Percentiles rank a stretch among this genome's conserved stretches.
phyloP scores from a whole-genome alignment of 2,329 filamentous ascomycete genomes.

The Microcera coccophila region DNA sequence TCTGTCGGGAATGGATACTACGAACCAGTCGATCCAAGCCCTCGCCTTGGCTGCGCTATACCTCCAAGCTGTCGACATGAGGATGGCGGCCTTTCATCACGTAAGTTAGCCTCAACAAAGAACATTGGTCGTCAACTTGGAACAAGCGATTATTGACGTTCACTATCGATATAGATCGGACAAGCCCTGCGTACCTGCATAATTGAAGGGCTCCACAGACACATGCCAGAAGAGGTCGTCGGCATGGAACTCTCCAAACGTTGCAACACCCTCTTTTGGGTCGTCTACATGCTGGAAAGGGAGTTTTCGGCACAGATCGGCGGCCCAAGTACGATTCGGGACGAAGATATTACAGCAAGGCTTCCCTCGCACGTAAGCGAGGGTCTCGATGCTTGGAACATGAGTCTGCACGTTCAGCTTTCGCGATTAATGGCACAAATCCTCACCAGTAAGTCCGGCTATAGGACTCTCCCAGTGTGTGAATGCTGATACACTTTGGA shows the following conservation, averaged over 20 bases:
- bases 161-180: conserved; percentile 23
- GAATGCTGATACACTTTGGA: conserved; percentile 1
- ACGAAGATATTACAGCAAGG: conserved; percentile 30
- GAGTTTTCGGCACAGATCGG: conserved; percentile 28
- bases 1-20: conserved; percentile 21
- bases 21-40: conserved; percentile 24
- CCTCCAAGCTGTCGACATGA: conserved; percentile 40
- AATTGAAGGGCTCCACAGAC: conserved; percentile 29
- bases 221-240: conserved; percentile 21
- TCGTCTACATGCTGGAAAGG: conserved; percentile 28
- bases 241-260: conserved; percentile 23
- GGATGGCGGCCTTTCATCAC: conserved; percentile 37
- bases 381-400: conserved; percentile 22
- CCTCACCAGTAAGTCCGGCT: conserved; percentile 13
- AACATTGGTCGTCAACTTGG: too few species aligned
- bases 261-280: conserved; percentile 30
- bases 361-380: conserved; percentile 26
- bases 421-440: conserved; percentile 24
- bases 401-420: conserved; percentile 26
- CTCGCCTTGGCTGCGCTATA: conserved; percentile 36
- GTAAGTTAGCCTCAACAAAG: too few species aligned
- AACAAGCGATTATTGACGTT: not conserved
- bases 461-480: accelerated
- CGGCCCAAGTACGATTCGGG: conserved; percentile 25
- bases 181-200: conserved; percentile 33